These are phyloP conservation scores for Ichthyophthirius multifiliis DNA, from an alignment of 169 alveolate species.

Conservation along the genomic window DNA sequence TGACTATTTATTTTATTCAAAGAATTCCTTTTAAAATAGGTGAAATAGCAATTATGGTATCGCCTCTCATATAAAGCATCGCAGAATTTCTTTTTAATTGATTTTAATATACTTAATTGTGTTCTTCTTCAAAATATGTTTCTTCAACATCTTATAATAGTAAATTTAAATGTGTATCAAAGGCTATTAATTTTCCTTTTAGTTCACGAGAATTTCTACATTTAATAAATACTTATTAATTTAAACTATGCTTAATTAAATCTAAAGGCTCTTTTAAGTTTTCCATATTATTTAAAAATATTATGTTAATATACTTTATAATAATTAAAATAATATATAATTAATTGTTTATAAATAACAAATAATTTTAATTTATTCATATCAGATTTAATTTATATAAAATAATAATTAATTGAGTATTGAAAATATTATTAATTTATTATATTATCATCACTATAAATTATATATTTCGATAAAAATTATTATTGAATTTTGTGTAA, in stretches of 20 bases:
- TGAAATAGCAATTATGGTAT: slow-evolving; percentile 3
- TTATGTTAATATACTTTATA: too few species aligned
- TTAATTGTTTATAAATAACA: too few species aligned
- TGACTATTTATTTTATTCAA: too few species aligned
- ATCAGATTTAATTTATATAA: too few species aligned
- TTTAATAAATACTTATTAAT: neutral
- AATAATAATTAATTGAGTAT: too few species aligned
- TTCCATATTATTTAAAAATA: neutral
- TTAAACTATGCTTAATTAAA: slow-evolving; percentile 1
- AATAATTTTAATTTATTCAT: too few species aligned
- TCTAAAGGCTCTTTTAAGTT: slow-evolving; percentile 13
- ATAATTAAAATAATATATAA: too few species aligned
- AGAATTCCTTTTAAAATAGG: slow-evolving; percentile 2
- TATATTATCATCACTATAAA: too few species aligned
- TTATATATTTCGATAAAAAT: too few species aligned
- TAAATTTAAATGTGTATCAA: slow-evolving; percentile 14
- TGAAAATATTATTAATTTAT: too few species aligned
- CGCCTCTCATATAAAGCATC: slow-evolving; percentile 23
- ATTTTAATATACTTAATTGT: neutral
- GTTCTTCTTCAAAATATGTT: neutral
- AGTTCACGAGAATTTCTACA: slow-evolving; percentile 8
- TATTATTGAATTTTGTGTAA: too few species aligned
- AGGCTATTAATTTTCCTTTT: slow-evolving; percentile 20
- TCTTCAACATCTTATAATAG: slow-evolving; percentile 15
- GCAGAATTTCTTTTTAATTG: neutral